Evolutionary conservation across 371 early-diverging fungal species (phyloP), one percentile per base, ranked within the genome.

Genomic region (Enteropsectra breve): DNA sequence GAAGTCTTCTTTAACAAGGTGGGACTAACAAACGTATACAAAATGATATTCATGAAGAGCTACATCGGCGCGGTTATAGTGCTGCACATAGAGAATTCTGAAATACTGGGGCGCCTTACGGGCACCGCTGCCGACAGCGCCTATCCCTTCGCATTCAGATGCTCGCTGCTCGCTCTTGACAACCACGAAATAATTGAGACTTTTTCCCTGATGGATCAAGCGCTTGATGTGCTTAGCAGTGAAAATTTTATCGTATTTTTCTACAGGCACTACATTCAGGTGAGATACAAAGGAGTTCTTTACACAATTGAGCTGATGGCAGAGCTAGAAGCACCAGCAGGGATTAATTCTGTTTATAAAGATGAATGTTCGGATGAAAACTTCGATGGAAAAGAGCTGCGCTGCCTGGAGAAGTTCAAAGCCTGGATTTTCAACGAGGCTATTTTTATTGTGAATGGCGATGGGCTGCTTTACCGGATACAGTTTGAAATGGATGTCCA

Each of bases 401-500:
- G 8, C 6, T 34, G 11, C 21, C 56, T 56, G 15, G 56, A 56
- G 28, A 8, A 5, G 24, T 36, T 36, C 11, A 8, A 26, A 6
- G 5, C 28, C 8, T 6, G 15, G 24, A 15, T 56, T 11, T 13
- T 15, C 18, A 57, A 6, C 4, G 53, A 64, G 23, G 4, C 11
- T 2, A 56, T 64, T 5, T 23, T 55, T 23, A 6, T 64, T 18
- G 8, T 64, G 3, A 64, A 64, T 56, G 65, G 65, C 28, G 33
- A 64, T 45, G 65, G 65, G 5, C 29, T 45, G 18, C 3, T 47
- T 18, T 64, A 33, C 28, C 33, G 33, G 24, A 23, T 64, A 29
- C 8, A 6, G 29, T 21, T 64, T 11, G 33, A 58, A 4, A 5
- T 11, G 5, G 58, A 38, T 3, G 38, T 28, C 13, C 30, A 8